A percentile compares a stretch with the other conserved stretches of the same genome.
Evolutionary conservation across 164 flowering plant genomes (phyloP).

Genomic region (Magnolia officinalis): DNA sequence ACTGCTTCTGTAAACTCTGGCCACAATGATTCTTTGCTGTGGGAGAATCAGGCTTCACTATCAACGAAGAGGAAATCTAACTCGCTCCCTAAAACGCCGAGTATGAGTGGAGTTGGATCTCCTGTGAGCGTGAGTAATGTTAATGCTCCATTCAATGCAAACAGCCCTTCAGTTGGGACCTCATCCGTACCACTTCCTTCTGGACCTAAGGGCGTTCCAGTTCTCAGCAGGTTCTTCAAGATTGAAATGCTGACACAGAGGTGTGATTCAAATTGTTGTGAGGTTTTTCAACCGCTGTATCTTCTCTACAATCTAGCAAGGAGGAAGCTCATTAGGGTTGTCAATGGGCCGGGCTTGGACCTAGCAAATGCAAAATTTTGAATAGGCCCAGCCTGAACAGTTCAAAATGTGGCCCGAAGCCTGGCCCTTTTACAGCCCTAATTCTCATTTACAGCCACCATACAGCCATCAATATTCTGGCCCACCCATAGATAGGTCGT

Average conservation of each 20-base stretch:
- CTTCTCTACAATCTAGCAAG: background rate
- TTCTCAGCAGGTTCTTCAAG: constrained; percentile 77
- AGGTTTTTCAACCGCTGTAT: background rate
- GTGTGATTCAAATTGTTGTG: constrained; percentile 27
- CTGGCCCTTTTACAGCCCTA: no score
- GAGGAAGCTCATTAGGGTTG: background rate
- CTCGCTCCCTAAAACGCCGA: constrained; percentile 68
- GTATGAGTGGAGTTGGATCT: constrained; percentile 68
- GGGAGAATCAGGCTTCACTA: constrained; percentile 45
- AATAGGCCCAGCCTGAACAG: no score
- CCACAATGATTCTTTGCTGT: constrained; percentile 66
- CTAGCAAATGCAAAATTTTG: no score
- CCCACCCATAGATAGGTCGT: no score
- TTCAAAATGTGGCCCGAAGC: no score
- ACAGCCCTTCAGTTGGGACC: constrained; percentile 69
- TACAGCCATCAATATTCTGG: no score
- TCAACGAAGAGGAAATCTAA: constrained; percentile 66
- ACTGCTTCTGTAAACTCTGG: constrained; percentile 57
- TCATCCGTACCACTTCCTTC: constrained; percentile 24
- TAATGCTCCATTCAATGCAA: constrained; percentile 55
- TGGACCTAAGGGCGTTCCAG: constrained; percentile 34
- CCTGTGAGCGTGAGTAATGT: constrained; percentile 72
- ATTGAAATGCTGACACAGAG: constrained; percentile 68
- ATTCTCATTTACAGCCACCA: no score
- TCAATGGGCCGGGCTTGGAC: background rate